These are phyloP conservation scores for Ogataea nitratoaversa DNA, from an alignment of 805 yeast species.

Conservation along the genomic window DNA sequence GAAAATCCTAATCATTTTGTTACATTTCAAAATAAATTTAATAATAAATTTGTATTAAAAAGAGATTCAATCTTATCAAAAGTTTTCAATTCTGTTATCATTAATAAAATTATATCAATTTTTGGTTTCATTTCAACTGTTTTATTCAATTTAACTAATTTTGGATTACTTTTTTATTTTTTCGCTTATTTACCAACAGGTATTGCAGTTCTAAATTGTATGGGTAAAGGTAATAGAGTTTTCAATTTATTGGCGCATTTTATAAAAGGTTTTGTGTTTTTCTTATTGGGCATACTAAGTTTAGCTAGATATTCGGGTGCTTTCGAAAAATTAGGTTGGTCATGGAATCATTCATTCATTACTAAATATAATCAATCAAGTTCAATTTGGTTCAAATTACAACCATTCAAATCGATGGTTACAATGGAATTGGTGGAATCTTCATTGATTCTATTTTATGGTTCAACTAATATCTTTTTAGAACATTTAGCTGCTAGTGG, in stretches of 20 bases:
- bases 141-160: conserved; percentile 50
- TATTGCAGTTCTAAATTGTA: conserved; percentile 59
- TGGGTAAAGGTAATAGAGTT: conserved; percentile 65
- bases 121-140: conserved; percentile 32
- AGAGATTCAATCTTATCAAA: conserved; percentile 34
- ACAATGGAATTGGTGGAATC: conserved; percentile 87
- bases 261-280: conserved; percentile 92
- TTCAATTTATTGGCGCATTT: conserved; percentile 90
- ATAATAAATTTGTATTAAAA: conserved; percentile 4
- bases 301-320: conserved; percentile 86
- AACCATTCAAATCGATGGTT: conserved; percentile 40
- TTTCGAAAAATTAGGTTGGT: conserved; percentile 72
- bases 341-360: conserved; percentile 65
- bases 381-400: conserved; percentile 35
- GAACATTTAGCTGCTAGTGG: conserved; percentile 81
- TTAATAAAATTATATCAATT: conserved; percentile 11
- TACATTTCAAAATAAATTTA: background rate
- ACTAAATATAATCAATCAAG: conserved; percentile 19
- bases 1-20: background rate
- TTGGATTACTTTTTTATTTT: conserved; percentile 60
- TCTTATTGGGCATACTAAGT: conserved; percentile 70
- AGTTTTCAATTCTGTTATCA: conserved; percentile 29
- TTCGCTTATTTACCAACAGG: conserved; percentile 52
- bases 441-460: conserved; percentile 78
- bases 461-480: conserved; percentile 81